Conservation (phyloP, 2,329 filamentous ascomycete species). For the Coniella vitis region DNA sequence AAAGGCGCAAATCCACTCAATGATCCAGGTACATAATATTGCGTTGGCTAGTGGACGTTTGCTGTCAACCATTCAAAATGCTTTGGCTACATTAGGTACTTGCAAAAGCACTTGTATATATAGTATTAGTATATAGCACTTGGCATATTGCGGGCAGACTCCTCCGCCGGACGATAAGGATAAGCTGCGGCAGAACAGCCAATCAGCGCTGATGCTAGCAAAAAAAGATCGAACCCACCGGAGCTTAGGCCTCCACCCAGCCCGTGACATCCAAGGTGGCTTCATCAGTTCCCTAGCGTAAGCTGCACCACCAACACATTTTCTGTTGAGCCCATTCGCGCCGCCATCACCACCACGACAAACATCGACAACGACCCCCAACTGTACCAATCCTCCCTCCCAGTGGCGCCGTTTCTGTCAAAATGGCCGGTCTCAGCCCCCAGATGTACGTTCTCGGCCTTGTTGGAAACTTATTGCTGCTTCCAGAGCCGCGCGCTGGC, state of each 20-base stretch:
- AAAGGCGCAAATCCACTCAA: too few species aligned
- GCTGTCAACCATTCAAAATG: too few species aligned
- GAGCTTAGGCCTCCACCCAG: not conserved
- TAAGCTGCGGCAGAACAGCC: not conserved
- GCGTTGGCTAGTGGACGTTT: too few species aligned
- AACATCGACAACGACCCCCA: too few species aligned
- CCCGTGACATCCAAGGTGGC: slow-evolving; percentile 12
- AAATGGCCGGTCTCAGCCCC: slow-evolving; percentile 55
- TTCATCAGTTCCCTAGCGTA: slow-evolving; percentile 4
- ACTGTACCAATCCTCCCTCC: too few species aligned
- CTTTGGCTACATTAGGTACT: too few species aligned
- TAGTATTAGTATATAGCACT: too few species aligned
- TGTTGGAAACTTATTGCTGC: not conserved
- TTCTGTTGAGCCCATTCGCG: not conserved
- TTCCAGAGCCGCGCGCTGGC: not conserved
- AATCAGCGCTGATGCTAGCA: not conserved
- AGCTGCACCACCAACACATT: not conserved
- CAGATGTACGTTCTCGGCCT: slow-evolving; percentile 48
- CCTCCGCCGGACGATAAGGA: not conserved
- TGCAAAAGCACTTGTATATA: too few species aligned
- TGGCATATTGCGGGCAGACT: not conserved
- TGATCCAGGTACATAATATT: too few species aligned
- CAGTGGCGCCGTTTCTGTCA: too few species aligned
- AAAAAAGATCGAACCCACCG: slow-evolving; percentile 1
- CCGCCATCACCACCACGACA: not conserved